Conservation (phyloP, 2,329 filamentous ascomycete species). For the Fusarium compactum region DNA sequence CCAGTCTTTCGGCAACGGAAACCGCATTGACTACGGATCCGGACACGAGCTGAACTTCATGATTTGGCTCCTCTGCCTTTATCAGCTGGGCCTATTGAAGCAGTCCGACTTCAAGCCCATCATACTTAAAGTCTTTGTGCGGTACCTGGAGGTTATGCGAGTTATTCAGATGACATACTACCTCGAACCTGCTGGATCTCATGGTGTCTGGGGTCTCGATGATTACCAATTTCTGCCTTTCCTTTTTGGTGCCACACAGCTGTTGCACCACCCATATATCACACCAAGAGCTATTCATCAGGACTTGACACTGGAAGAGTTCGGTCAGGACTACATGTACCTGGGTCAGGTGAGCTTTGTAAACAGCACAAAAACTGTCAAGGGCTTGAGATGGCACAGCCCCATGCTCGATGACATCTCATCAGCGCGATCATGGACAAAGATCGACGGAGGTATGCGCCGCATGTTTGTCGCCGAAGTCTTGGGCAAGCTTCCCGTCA, state of each 20-base stretch:
- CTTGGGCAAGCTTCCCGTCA: constrained; percentile 91
- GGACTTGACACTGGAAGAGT: constrained; percentile 87
- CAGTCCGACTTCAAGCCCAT: constrained; percentile 77
- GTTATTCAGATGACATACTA: constrained; percentile 92
- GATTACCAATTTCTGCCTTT: constrained; percentile 98
- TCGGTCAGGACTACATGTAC: constrained; percentile 85
- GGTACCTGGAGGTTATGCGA: constrained; percentile 89
- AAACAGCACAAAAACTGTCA: constrained; percentile 95
- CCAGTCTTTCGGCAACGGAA: constrained; percentile 86
- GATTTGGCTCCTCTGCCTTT: constrained; percentile 95
- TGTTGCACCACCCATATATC: constrained; percentile 84
- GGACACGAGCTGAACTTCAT: constrained; percentile 98
- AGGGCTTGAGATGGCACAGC: constrained; percentile 93
- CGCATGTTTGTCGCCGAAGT: constrained; percentile 98
- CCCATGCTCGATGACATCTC: constrained; percentile 99
- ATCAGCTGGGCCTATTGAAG: constrained; percentile 77
- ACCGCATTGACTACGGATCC: constrained; percentile 94
- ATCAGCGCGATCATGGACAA: constrained; percentile 87
- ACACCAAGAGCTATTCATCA: constrained; percentile 88
- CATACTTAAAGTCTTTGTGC: constrained; percentile 81
- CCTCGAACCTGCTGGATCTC: constrained; percentile 94
- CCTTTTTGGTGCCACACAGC: constrained; percentile 91
- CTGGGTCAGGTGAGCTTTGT: constrained; percentile 94
- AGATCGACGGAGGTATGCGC: constrained; percentile 94
- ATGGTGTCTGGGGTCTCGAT: constrained; percentile 97